These are phyloP conservation scores for Hapsidospora chrysogenum DNA, from an alignment of 495 filamentous ascomycete genomes.

Conservation along the genomic window DNA sequence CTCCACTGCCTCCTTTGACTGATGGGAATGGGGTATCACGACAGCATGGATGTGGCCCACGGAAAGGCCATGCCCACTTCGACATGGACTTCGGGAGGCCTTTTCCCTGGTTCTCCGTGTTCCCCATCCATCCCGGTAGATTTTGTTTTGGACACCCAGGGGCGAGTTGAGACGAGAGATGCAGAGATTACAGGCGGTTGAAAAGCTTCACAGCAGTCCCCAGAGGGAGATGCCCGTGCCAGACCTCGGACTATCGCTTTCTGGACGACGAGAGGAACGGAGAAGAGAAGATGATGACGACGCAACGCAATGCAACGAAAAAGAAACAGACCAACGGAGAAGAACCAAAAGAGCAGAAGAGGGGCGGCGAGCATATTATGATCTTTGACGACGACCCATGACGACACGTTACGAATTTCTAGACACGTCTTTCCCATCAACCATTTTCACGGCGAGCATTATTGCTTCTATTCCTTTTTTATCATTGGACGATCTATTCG, in stretches of 20 bases:
- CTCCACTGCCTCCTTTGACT: constrained; percentile 38
- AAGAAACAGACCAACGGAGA: neutral
- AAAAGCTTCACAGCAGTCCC: constrained; percentile 29
- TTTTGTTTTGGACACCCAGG: constrained; percentile 1
- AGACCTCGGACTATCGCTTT: constrained; percentile 10
- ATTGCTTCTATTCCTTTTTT: too few relatives aligned
- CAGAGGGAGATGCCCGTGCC: constrained; percentile 11
- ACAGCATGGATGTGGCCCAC: too few relatives aligned
- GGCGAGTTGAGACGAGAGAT: too few relatives aligned
- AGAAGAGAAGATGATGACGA: constrained; percentile 7
- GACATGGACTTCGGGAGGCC: too few relatives aligned
- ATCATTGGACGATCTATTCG: too few relatives aligned
- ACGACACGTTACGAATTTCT: constrained; percentile 14
- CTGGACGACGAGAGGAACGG: constrained; percentile 7
- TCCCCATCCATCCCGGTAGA: neutral
- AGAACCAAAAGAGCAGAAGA: neutral
- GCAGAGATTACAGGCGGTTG: constrained; percentile 24
- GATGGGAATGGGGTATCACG: too few relatives aligned
- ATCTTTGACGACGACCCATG: constrained; percentile 1
- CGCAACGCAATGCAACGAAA: constrained; percentile 7
- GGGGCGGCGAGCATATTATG: constrained; percentile 8
- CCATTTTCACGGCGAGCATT: too few relatives aligned
- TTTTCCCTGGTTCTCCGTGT: neutral
- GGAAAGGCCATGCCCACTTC: too few relatives aligned
- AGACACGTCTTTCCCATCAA: constrained; percentile 10